phyloP scores from a whole-genome alignment of 2,329 filamentous ascomycete species.

The Alternaria ethzedia region DNA sequence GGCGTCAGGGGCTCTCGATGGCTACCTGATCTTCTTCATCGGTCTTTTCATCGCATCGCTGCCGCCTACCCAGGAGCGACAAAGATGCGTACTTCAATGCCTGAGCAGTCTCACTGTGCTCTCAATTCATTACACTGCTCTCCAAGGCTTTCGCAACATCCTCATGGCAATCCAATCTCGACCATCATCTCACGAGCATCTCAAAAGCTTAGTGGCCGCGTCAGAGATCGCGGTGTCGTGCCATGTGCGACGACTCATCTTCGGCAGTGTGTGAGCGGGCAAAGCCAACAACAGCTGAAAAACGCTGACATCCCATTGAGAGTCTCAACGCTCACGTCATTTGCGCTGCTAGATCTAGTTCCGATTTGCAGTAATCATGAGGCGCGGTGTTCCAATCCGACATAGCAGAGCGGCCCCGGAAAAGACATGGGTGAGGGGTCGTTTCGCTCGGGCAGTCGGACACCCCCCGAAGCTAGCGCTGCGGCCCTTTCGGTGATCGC shows the following conservation, averaged over 20 bases:
- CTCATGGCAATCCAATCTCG: background rate
- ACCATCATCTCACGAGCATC: background rate
- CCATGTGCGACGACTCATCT: background rate
- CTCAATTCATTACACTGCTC: background rate
- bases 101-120: constrained; percentile 4
- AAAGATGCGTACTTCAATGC: background rate
- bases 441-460: background rate
- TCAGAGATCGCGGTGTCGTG: background rate
- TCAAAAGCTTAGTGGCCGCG: background rate
- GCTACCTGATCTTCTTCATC: background rate
- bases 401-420: background rate
- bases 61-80: background rate
- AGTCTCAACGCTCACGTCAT: background rate
- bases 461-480: background rate
- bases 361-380: background rate
- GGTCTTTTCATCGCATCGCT: background rate
- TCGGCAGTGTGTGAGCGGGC: background rate
- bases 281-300: background rate
- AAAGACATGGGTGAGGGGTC: background rate
- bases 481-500: background rate
- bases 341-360: background rate
- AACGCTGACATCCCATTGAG: background rate
- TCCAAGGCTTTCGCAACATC: background rate
- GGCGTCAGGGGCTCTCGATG: background rate
- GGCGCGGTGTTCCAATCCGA: background rate